Conservation (phyloP, 2,329 filamentous ascomycete species). For the Coniosporium tulheliwenetii region DNA sequence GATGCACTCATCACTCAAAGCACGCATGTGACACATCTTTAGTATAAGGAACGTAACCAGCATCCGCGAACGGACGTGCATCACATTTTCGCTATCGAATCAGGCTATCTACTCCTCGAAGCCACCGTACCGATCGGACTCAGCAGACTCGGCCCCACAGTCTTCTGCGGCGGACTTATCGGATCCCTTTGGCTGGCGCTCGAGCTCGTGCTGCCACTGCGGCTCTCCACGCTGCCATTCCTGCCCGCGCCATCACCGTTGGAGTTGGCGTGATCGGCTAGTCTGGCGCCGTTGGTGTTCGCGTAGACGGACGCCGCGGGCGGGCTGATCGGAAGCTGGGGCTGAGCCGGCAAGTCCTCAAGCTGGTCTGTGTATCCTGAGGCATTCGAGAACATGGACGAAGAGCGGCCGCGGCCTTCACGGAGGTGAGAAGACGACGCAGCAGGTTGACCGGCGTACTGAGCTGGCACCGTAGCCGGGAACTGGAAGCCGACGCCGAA, state of each 20-base stretch:
- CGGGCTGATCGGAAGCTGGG: background rate
- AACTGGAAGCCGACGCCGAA: constrained; percentile 16
- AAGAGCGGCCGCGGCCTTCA: constrained; percentile 30
- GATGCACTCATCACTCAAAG: too few relatives aligned
- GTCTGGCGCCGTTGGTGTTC: background rate
- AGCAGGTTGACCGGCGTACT: constrained; percentile 16
- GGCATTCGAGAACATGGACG: constrained; percentile 35
- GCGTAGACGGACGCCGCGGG: background rate
- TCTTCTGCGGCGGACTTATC: background rate
- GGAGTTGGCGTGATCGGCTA: too few relatives aligned
- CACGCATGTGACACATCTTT: too few relatives aligned
- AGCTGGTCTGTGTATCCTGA: constrained; percentile 34
- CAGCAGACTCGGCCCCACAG: background rate
- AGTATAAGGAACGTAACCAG: too few relatives aligned
- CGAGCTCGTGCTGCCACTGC: constrained; percentile 13
- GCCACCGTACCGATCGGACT: too few relatives aligned
- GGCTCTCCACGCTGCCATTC: background rate
- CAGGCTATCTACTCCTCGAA: too few relatives aligned
- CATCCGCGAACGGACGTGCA: too few relatives aligned
- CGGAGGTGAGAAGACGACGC: background rate
- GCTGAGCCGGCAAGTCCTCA: constrained; percentile 12
- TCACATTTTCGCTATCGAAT: too few relatives aligned
- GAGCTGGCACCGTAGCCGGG: constrained; percentile 13
- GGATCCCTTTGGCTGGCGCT: constrained; percentile 16
- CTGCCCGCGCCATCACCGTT: background rate